phyloP scores from a whole-genome alignment of 345 rosid genomes.

The Bretschneidera sinensis region DNA sequence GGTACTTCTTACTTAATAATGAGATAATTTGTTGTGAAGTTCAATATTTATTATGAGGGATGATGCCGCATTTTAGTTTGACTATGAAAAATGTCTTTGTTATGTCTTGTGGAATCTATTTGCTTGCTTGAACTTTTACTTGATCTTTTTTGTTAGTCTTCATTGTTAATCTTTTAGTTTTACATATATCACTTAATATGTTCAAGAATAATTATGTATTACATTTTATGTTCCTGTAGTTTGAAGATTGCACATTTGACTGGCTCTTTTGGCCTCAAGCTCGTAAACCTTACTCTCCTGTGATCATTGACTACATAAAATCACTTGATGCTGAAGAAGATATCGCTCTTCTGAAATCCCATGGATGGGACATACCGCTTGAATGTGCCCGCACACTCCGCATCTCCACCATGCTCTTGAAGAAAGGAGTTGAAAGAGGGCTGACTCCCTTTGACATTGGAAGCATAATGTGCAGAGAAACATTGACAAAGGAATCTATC shows the following conservation, averaged over 20 bases:
- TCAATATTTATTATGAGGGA: not conserved
- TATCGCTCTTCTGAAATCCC: constrained; percentile 50
- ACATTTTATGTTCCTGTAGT: constrained; percentile 29
- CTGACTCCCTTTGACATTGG: constrained; percentile 72
- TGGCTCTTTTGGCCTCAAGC: constrained; percentile 97
- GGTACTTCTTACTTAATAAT: too few species aligned
- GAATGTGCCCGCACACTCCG: constrained; percentile 49
- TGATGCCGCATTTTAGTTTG: too few species aligned
- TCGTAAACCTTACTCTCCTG: constrained; percentile 49
- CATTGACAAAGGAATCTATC: constrained; percentile 47
- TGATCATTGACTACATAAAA: constrained; percentile 51
- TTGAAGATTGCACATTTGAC: constrained; percentile 90
- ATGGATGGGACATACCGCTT: constrained; percentile 69
- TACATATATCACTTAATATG: too few species aligned
- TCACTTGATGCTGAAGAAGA: constrained; percentile 68
- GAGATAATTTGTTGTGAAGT: not conserved
- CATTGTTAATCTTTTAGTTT: too few species aligned
- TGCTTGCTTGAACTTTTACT: not conserved
- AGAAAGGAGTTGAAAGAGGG: constrained; percentile 75
- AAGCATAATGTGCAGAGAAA: constrained; percentile 76
- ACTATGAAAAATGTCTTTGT: not conserved
- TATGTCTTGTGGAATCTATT: not conserved
- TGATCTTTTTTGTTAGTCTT: too few species aligned
- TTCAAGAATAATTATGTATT: not conserved
- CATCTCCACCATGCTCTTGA: constrained; percentile 80